Conservation (phyloP, 768 basidiomycete genomes). For the Scleroderma bovista region DNA sequence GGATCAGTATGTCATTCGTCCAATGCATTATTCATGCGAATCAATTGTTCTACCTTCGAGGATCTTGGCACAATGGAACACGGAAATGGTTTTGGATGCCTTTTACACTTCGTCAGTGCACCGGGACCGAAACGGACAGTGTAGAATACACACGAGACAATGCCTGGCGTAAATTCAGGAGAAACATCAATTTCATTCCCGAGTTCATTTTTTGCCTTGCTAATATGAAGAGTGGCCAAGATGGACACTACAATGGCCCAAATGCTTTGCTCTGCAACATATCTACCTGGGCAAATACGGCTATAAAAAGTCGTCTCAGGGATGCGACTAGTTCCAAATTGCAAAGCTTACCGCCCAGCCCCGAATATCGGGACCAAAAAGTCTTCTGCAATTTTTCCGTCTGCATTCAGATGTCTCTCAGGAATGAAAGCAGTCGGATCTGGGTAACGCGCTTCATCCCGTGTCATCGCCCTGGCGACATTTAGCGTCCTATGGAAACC, state of each 20-base stretch:
- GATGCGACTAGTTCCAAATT: no score
- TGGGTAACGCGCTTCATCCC: conserved; percentile 46
- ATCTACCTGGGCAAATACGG: conserved; percentile 17
- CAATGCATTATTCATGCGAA: neutral
- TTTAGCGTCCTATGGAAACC: neutral
- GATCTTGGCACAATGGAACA: neutral
- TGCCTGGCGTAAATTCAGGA: conserved; percentile 12
- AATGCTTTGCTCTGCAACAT: conserved; percentile 10
- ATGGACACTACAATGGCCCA: conserved; percentile 19
- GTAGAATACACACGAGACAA: neutral
- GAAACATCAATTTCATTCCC: conserved; percentile 19
- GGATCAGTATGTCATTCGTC: no score
- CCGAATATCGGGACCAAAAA: no score
- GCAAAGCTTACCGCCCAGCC: no score
- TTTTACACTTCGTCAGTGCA: neutral
- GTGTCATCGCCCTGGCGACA: conserved; percentile 38
- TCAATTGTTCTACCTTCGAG: neutral
- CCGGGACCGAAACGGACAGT: no score
- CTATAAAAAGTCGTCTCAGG: neutral
- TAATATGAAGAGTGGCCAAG: conserved; percentile 15
- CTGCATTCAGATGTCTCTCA: conserved; percentile 42
- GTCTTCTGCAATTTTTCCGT: no score
- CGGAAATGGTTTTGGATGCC: neutral
- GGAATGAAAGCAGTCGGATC: conserved; percentile 51
- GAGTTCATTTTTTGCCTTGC: conserved; percentile 16